These are phyloP conservation scores for Solanum clarkiae DNA, from an alignment of 257 asterid genomes.

Conservation along the genomic window DNA sequence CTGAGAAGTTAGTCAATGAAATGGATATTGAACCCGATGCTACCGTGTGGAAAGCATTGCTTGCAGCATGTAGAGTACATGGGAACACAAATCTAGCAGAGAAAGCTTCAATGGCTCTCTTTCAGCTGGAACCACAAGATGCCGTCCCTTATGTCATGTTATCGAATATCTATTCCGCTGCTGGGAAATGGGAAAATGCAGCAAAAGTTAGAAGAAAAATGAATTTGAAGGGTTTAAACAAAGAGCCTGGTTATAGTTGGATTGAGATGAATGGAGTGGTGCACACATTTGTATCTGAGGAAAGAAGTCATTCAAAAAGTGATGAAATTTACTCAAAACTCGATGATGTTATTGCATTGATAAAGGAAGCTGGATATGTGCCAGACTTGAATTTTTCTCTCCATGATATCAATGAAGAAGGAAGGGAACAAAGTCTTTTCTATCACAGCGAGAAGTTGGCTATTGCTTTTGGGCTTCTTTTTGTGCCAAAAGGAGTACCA, in stretches of 20 bases:
- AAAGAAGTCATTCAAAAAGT: slow-evolving; percentile 35
- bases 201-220: slow-evolving; percentile 44
- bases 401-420: slow-evolving; percentile 67
- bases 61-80: slow-evolving; percentile 61
- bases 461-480: slow-evolving; percentile 50
- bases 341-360: slow-evolving; percentile 26
- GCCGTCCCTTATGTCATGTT: slow-evolving; percentile 60
- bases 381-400: slow-evolving; percentile 54
- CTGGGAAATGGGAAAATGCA: slow-evolving; percentile 63
- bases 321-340: slow-evolving; percentile 35
- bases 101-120: slow-evolving; percentile 46
- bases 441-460: slow-evolving; percentile 82
- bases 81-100: slow-evolving; percentile 46
- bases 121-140: slow-evolving; percentile 56
- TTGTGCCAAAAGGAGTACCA: slow-evolving; percentile 31
- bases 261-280: slow-evolving; percentile 37
- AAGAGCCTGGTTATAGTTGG: slow-evolving; percentile 80
- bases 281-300: slow-evolving; percentile 47
- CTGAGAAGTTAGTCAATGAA: slow-evolving; percentile 36
- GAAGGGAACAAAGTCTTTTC: slow-evolving; percentile 34
- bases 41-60: slow-evolving; percentile 71
- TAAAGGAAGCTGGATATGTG: slow-evolving; percentile 54
- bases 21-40: slow-evolving; percentile 49
- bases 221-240: slow-evolving; percentile 39
- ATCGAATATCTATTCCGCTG: slow-evolving; percentile 57